phyloP scores from a whole-genome alignment of 495 filamentous ascomycete genomes.

The Umbilicaria muhlenbergii region DNA sequence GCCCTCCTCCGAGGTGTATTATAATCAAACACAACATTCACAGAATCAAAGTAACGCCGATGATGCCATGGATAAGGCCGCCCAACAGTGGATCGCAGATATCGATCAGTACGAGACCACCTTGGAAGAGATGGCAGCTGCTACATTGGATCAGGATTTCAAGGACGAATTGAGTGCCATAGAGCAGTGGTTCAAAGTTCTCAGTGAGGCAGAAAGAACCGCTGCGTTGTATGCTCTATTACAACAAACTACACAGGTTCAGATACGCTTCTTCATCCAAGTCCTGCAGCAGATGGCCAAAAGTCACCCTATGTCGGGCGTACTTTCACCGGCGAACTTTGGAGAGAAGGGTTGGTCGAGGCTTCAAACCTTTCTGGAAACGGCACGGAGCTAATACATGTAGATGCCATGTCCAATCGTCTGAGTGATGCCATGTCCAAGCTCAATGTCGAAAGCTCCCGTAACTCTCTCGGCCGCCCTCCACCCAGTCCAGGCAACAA shows the following conservation, averaged over 20 bases:
- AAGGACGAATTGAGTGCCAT: slow-evolving; percentile 98
- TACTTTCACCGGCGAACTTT: slow-evolving; percentile 90
- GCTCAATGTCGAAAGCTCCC: slow-evolving; percentile 67
- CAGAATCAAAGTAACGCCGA: slow-evolving; percentile 54
- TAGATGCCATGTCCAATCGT: slow-evolving; percentile 95
- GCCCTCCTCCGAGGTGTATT: slow-evolving; percentile 85
- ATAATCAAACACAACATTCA: slow-evolving; percentile 50
- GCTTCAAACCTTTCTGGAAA: background rate
- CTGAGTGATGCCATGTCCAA: slow-evolving; percentile 97
- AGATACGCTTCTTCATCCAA: slow-evolving; percentile 98
- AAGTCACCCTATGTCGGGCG: slow-evolving; percentile 91
- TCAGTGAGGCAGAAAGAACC: slow-evolving; percentile 92
- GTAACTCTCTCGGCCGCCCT: slow-evolving; percentile 70
- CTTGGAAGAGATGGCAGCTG: slow-evolving; percentile 95
- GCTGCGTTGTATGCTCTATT: slow-evolving; percentile 89
- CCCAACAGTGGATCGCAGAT: slow-evolving; percentile 96
- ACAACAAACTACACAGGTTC: slow-evolving; percentile 96
- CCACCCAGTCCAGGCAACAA: slow-evolving; percentile 67
- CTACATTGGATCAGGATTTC: slow-evolving; percentile 95
- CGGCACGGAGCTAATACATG: too few species aligned
- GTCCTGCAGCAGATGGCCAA: slow-evolving; percentile 98
- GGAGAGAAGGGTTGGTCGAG: slow-evolving; percentile 64
- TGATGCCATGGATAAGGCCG: slow-evolving; percentile 81
- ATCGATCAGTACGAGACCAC: slow-evolving; percentile 98
- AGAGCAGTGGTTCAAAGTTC: slow-evolving; percentile 97